Evolutionary conservation across 2,329 filamentous ascomycete genomes (phyloP), one percentile per base, ranked within the genome.

Genomic region (Alternaria consortialis): DNA sequence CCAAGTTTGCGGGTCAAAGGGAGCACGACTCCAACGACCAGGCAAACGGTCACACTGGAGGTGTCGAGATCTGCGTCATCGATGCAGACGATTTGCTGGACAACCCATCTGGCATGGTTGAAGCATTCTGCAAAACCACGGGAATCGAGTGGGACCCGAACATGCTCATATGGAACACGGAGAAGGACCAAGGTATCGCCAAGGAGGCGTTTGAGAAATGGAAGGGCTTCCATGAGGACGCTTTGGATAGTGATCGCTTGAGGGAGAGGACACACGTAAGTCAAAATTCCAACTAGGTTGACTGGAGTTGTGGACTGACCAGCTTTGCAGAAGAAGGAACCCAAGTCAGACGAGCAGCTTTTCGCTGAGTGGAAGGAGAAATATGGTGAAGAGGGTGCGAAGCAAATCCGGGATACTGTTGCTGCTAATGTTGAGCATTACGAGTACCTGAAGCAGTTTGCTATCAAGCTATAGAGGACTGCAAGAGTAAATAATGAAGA

Each of bases 211-310:
- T 98, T 81, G 93, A 94, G 81, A 98, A 99, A 83, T 98, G 95
- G 95, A 91, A 89, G 69, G 95, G 95, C 11, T 98, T 97, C 82
- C 95, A 98, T 78, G 91, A 98, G 69, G 95, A 98, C 83, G 95
- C 93, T 13, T 92, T 98, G 70, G 84, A 91, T 68, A 97, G 92
- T 75, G 90, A 85, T 37, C 89, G 88, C 63, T 82, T 99, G 72
- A 90, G 90, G 76, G 87, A 91, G 2, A 85, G 92, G 74, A 83
- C 84, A 46, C 85, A 89, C 66, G 86, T 88, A 79, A 74, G 83
- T 80, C 34, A 7, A 37, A 5, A 34, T 25, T 7, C 3, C 13
- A 8, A n/a, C 27, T 17, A 32, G 2, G n/a, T 8, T 25, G 3
- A 11, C 8, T 8, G 9, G 6, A 32, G n/a, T 23, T 7, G 3